Evolutionary conservation across 441 rosid genomes (phyloP).

Genomic region (Manihot esculenta): DNA sequence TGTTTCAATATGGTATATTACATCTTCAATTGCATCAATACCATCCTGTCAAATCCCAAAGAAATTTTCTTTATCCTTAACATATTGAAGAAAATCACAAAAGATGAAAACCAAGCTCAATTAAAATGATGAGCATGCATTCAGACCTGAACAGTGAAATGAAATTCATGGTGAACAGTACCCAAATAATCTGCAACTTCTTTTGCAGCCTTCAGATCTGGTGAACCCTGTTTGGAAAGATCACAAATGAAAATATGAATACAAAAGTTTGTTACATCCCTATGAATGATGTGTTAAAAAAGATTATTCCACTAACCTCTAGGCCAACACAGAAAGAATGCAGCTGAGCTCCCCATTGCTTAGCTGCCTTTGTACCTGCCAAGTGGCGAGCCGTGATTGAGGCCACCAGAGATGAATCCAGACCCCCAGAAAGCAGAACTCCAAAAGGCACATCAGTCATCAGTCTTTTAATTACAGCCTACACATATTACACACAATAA

Average conservation of each 20-base stretch:
- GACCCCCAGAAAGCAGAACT: slow-evolving; percentile 85
- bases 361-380: slow-evolving; percentile 62
- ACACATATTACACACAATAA: background rate
- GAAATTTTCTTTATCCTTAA: too few species aligned
- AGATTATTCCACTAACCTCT: slow-evolving; percentile 45
- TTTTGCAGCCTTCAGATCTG: slow-evolving; percentile 82
- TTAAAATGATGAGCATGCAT: background rate
- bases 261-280: too few species aligned
- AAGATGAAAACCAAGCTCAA: background rate
- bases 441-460: slow-evolving; percentile 96
- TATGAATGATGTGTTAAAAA: too few species aligned
- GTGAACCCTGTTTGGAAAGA: slow-evolving; percentile 55
- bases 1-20: slow-evolving; percentile 81
- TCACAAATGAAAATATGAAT: slow-evolving; percentile 10
- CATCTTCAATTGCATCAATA: slow-evolving; percentile 87
- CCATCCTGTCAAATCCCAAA: slow-evolving; percentile 53
- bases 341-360: slow-evolving; percentile 76
- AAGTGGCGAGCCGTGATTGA: slow-evolving; percentile 75
- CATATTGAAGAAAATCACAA: too few species aligned
- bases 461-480: slow-evolving; percentile 87
- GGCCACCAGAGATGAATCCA: slow-evolving; percentile 86
- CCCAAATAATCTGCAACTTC: slow-evolving; percentile 87
- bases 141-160: slow-evolving; percentile 74
- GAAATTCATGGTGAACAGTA: slow-evolving; percentile 86
- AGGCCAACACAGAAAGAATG: slow-evolving; percentile 88